Base-by-base conservation (phyloP, 805 yeast species). In the Kluyveromyces nonfermentans region DNA sequence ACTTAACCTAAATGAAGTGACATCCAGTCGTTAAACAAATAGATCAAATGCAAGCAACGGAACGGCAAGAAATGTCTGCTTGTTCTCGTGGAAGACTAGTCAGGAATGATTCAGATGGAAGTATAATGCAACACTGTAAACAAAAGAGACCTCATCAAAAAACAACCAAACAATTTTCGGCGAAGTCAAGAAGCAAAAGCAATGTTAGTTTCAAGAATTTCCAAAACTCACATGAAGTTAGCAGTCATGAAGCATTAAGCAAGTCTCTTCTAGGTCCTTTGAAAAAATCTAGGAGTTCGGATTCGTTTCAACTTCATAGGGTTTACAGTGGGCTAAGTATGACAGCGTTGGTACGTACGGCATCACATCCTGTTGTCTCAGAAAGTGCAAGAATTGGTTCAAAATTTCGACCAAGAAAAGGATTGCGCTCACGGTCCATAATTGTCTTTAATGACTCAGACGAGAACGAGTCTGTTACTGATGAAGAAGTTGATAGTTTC, bases 401-500 rank as follows among this genome's bases (percentile, higher is more conserved):
- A 59, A 55, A 47, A 60, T 64, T 12, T 46, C 58, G 35, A 51
- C 64, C 43, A 50, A 54, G 15, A 54, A 52, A 42, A 55, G 60
- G 44, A 51, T 52, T 16, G 25, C 12, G 19, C 14, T 16, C 34
- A 4, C 61, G 61, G 37, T 51, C 62, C 22, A 56, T 60, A 5
- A 35, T 59, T 25, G 62, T 55, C 28, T 41, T 55, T 18, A 52
- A 56, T 22, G 54, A 52, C 21, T 53, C 54, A 9, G 59, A 53
- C 8, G 61, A 46, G 19, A 52, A 43, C 31, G 59, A 50, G 37
- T 57, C 55, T 28, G 49, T 54, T 15, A 50, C 55, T 5, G 72
- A 65, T 42, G 72, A 68, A 40, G 72, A 68, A 45, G 73, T 65
- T 1, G 73, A 70, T 15, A 56, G 60, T n/a, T 66, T 67, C 46